phyloP scores from a whole-genome alignment of 257 asterid species.

The Prunella vulgaris region DNA sequence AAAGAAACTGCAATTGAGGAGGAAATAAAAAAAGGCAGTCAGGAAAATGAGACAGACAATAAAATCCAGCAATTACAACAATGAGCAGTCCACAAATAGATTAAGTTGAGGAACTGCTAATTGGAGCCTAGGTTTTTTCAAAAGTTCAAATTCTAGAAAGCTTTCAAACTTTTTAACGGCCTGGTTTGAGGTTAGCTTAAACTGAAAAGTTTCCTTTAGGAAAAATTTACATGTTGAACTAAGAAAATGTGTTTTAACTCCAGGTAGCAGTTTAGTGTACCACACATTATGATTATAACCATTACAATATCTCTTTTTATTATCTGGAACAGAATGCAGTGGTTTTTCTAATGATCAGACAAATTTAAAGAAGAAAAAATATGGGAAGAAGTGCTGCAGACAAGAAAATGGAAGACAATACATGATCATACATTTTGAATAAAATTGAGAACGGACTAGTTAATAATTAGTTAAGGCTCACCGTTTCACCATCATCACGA shows the following conservation, averaged over 20 bases:
- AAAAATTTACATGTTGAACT: background rate
- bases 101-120: background rate
- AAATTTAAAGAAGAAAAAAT: background rate
- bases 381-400: background rate
- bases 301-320: background rate
- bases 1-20: background rate
- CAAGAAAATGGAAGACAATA: conserved; percentile 2
- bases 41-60: background rate
- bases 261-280: background rate
- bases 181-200: background rate
- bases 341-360: background rate
- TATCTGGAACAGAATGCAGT: background rate
- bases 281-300: background rate
- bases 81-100: conserved; percentile 3
- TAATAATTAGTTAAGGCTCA: conserved; percentile 25
- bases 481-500: conserved; percentile 95
- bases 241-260: conserved; percentile 2
- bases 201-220: background rate
- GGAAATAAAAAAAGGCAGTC: background rate
- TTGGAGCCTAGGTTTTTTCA: background rate
- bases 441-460: background rate
- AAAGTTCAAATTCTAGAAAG: background rate
- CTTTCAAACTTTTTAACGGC: background rate
- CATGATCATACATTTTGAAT: background rate
- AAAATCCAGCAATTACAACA: background rate